Evolutionary conservation across 2,329 filamentous ascomycete genomes (phyloP).

Genomic region (Monilinia laxa): DNA sequence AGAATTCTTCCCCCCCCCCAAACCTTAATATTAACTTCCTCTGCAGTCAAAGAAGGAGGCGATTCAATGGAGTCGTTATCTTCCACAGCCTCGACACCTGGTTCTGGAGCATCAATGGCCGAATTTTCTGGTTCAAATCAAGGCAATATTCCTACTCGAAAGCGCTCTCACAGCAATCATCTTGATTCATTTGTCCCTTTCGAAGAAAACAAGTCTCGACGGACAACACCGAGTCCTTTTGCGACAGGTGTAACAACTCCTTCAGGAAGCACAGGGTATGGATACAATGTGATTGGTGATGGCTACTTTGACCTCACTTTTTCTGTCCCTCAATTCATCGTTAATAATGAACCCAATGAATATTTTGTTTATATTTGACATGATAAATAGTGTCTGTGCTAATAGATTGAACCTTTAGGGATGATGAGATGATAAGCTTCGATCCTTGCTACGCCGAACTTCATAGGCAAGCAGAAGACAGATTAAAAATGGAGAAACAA

Average conservation of each 20-base stretch:
- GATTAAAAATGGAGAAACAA: constrained; percentile 41
- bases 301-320: constrained; percentile 33
- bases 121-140: constrained; percentile 27
- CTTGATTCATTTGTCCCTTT: constrained; percentile 30
- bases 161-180: constrained; percentile 37
- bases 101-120: constrained; percentile 27
- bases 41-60: constrained; percentile 17
- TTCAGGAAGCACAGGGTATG: constrained; percentile 37
- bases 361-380: background rate
- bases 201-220: constrained; percentile 36
- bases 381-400: constrained; percentile 4
- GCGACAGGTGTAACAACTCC: constrained; percentile 31
- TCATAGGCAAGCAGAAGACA: constrained; percentile 43
- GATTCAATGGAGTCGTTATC: constrained; percentile 16
- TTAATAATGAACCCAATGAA: constrained; percentile 1
- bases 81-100: constrained; percentile 34
- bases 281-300: constrained; percentile 29
- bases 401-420: constrained; percentile 28
- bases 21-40: background rate
- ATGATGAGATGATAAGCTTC: constrained; percentile 30
- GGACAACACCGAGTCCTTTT: constrained; percentile 38
- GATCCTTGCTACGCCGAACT: constrained; percentile 26
- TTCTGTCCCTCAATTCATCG: constrained; percentile 31
- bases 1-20: background rate
- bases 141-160: constrained; percentile 35